These are phyloP conservation scores for Trichoderma guizhouense DNA, from an alignment of 2,329 filamentous ascomycete genomes.

Conservation along the genomic window DNA sequence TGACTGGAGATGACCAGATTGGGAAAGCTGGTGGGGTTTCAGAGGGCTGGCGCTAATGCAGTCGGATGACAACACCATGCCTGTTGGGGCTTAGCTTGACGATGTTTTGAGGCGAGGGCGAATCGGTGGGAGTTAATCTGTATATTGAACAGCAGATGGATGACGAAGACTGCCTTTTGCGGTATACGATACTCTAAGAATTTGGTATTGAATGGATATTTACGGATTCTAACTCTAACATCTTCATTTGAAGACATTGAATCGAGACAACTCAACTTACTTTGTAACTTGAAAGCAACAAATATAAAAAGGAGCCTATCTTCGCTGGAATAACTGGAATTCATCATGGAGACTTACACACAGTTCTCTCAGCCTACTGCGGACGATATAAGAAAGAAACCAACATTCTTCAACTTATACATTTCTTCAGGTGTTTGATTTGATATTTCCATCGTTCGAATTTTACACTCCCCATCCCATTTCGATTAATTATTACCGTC, in stretches of 20 bases:
- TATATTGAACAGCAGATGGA: not conserved
- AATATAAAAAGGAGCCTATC: not conserved
- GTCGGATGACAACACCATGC: not conserved
- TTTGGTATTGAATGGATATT: not conserved
- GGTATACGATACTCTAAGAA: not conserved
- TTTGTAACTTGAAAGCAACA: not conserved
- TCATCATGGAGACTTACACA: not conserved
- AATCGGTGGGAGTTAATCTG: not conserved
- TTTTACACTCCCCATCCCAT: not conserved
- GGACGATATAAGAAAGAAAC: not conserved
- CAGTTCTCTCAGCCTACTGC: not conserved
- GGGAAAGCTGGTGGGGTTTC: not conserved
- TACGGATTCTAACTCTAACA: not conserved
- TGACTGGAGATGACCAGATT: conserved; percentile 5
- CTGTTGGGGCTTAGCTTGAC: not conserved
- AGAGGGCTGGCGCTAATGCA: conserved; percentile 2
- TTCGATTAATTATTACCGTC: not conserved
- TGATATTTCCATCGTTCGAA: not conserved
- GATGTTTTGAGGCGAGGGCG: not conserved
- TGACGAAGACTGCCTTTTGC: not conserved
- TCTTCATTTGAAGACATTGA: not conserved
- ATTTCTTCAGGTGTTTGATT: not conserved
- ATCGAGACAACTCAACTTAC: not conserved
- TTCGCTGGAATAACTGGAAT: not conserved
- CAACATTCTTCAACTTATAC: not conserved